A percentile compares a stretch with the other conserved stretches of the same genome.
phyloP scores from a whole-genome alignment of 2,329 filamentous ascomycete genomes.

The Shiraia bambusicola region DNA sequence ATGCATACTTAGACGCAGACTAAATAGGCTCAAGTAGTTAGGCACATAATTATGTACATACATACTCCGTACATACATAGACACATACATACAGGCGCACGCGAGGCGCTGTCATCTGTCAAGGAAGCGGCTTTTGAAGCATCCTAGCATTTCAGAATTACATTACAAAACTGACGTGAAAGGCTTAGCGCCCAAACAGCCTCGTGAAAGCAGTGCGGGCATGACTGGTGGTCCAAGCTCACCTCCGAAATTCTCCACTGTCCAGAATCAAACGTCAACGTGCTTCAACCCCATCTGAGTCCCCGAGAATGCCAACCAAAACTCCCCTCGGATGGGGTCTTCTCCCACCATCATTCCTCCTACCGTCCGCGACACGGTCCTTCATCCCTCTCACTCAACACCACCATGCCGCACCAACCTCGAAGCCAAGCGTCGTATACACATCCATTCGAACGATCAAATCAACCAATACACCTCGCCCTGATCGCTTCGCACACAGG shows the following conservation, averaged over 20 bases:
- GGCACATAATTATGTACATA: too few relatives aligned
- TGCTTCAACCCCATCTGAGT: slow-evolving; percentile 7
- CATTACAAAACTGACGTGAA: not conserved
- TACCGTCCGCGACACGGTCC: slow-evolving; percentile 30
- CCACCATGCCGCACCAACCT: slow-evolving; percentile 12
- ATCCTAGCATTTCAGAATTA: too few relatives aligned
- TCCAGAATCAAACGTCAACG: slow-evolving; percentile 15
- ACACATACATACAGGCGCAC: too few relatives aligned
- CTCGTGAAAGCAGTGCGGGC: too few relatives aligned
- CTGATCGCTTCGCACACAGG: slow-evolving; percentile 56
- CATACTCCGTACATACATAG: too few relatives aligned
- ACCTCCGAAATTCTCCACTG: slow-evolving; percentile 26
- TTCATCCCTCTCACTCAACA: slow-evolving; percentile 23
- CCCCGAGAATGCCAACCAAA: slow-evolving; percentile 37
- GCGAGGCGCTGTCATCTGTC: too few relatives aligned
- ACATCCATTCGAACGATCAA: slow-evolving; percentile 50
- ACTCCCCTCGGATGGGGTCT: slow-evolving; percentile 38
- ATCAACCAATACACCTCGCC: slow-evolving; percentile 56
- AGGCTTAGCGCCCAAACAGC: not conserved
- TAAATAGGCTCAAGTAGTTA: too few relatives aligned
- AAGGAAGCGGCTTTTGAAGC: too few relatives aligned
- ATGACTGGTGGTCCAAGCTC: slow-evolving; percentile 4
- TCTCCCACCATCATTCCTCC: slow-evolving; percentile 29
- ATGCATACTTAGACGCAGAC: too few relatives aligned
- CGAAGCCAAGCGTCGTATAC: slow-evolving; percentile 18